Base-by-base conservation (phyloP, 768 basidiomycete genomes). In the Royoungia palumana region DNA sequence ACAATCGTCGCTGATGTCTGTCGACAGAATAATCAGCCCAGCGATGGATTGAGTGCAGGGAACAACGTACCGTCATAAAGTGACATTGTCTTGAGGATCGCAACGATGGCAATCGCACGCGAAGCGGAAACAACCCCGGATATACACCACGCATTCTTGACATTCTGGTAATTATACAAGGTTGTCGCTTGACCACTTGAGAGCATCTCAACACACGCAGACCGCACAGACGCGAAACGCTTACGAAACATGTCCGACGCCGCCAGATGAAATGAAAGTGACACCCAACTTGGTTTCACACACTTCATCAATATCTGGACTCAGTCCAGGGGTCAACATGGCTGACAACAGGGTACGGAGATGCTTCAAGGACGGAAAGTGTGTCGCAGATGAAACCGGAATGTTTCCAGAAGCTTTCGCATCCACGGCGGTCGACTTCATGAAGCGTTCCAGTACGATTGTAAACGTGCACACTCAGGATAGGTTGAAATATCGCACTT, bases 81-180 rank as follows among this genome's bases (percentile, higher is more conserved):
- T n/a, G 85, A 75, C 59, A 93, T 78, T 1, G 81, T 78, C 35
- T 86, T 81, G 6, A 95, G 75, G 14, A 88, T 64, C 6, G 82
- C 74, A 5, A 84, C 67, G 38, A 95, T 80, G 0, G 79, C 77
- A 5, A 94, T 62, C 5, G 85, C 78, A 13, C 87, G 76, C 3
- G 80, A 74, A 0, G 92, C 89, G 3, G 93, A 87, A 2, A 80
- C 77, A 28, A 78, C 70, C 0, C 78, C 70, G 0, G 92, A 94
- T 17, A 90, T 67, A n/a, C 76, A 79, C 93, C 94, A 96, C 0
- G 70, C 64, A 32, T 78, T 76, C 22, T 59, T 65, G 6, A 78
- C 54, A 28, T 56, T 53, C 6, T 63, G 58, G 4, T 59, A 64
- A 0, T 64, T 60, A 55, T 78, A 80, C 32, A 82, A 42, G 0